phyloP scores from a whole-genome alignment of 2,329 filamentous ascomycete species.

The Aspergillus pseudoterreus region DNA sequence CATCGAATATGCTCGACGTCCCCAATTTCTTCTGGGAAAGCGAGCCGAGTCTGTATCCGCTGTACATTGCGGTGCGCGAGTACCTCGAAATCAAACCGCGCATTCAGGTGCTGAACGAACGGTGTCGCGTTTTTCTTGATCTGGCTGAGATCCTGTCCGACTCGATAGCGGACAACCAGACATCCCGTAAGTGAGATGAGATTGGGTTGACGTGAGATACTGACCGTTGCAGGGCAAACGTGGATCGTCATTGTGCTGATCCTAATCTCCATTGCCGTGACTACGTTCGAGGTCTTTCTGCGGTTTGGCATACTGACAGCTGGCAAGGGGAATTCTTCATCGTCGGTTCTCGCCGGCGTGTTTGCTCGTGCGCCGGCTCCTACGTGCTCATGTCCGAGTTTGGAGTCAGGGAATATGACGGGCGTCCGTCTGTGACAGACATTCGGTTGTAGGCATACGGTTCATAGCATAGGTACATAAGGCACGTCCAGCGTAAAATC shows the following conservation, averaged over 20 bases:
- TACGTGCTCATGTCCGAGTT: conserved; percentile 9
- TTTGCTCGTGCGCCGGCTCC: neutral
- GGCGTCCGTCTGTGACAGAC: too few species aligned
- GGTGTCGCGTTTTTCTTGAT: conserved; percentile 93
- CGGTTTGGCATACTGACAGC: conserved; percentile 70
- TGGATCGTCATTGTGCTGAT: conserved; percentile 98
- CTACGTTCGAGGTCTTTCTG: conserved; percentile 81
- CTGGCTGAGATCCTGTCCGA: conserved; percentile 92
- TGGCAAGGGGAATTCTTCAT: conserved; percentile 19
- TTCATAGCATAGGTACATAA: neutral
- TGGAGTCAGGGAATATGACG: neutral
- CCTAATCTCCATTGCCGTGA: conserved; percentile 83
- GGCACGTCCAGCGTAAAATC: neutral
- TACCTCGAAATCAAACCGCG: conserved; percentile 97
- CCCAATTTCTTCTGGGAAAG: conserved; percentile 99
- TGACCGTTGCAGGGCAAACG: conserved; percentile 68
- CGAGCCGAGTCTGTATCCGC: conserved; percentile 88
- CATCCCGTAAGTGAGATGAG: conserved; percentile 59
- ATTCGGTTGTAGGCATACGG: neutral
- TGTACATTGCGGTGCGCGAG: conserved; percentile 91
- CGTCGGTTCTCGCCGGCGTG: conserved; percentile 11
- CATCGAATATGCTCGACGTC: conserved; percentile 91
- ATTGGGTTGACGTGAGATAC: conserved; percentile 25
- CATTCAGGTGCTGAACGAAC: conserved; percentile 94
- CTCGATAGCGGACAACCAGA: conserved; percentile 87